Percentiles rank a stretch among this genome's conserved stretches.
Conservation (phyloP, 2,329 filamentous ascomycete genomes). For the Paraphoma sp. region DNA sequence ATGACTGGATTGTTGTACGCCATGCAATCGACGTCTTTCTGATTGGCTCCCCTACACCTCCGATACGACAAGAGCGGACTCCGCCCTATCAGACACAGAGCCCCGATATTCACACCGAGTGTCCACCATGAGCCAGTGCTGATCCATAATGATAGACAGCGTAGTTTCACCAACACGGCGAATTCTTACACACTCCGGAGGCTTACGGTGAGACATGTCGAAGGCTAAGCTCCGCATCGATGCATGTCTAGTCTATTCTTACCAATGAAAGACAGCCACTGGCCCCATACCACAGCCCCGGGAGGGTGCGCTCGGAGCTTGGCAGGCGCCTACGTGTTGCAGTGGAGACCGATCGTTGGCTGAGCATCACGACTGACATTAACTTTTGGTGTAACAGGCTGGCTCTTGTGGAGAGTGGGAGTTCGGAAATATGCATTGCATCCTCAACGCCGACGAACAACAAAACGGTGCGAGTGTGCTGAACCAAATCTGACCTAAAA, state of each 20-base stretch:
- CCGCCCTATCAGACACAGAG: constrained; percentile 6
- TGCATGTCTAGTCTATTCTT: constrained; percentile 7
- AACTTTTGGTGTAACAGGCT: not conserved
- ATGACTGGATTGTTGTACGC: constrained; percentile 21
- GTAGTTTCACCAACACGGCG: no score
- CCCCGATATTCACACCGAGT: constrained; percentile 23
- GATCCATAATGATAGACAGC: no score
- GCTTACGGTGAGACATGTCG: not conserved
- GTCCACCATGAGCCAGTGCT: not conserved
- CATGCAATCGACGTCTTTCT: constrained; percentile 3
- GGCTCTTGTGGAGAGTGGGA: no score
- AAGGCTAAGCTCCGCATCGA: constrained; percentile 9
- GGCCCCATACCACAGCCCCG: constrained; percentile 7
- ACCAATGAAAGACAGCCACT: constrained; percentile 6
- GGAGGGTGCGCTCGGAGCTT: not conserved
- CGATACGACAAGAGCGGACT: constrained; percentile 3
- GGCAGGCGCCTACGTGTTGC: not conserved
- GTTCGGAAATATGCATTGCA: no score
- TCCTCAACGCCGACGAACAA: no score
- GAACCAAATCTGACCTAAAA: no score
- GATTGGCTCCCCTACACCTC: constrained; percentile 19
- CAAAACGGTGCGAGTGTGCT: no score
- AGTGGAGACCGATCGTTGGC: not conserved
- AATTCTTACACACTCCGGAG: not conserved
- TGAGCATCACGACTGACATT: constrained; percentile 4